Evolutionary conservation across 805 yeast species (phyloP).

Genomic region (Schizosaccharomyces japonicus): DNA sequence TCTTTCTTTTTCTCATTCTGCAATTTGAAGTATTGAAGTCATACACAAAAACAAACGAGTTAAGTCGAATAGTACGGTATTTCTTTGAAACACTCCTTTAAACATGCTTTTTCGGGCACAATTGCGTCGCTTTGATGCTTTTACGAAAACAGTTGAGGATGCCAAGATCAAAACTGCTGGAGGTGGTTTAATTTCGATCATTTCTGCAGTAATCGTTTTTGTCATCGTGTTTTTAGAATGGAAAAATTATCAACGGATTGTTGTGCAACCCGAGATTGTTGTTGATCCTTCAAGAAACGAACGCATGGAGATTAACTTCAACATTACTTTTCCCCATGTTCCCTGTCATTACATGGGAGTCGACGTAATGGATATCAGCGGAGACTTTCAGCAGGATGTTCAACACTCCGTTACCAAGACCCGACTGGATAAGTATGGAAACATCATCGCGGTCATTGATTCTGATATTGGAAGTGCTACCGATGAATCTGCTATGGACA

Average conservation of each 20-base stretch:
- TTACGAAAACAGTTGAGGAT: conserved; percentile 46
- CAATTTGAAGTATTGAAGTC: no score
- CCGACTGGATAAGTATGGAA: conserved; percentile 34
- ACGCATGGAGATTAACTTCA: conserved; percentile 55
- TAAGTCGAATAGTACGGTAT: no score
- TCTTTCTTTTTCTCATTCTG: no score
- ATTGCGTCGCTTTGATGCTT: conserved; percentile 1
- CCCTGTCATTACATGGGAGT: conserved; percentile 68
- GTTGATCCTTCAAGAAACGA: conserved; percentile 48
- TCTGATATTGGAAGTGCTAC: conserved; percentile 13
- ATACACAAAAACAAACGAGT: no score
- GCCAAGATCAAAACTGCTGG: conserved; percentile 67
- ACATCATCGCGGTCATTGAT: conserved; percentile 20
- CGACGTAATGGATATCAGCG: conserved; percentile 74
- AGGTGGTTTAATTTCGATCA: conserved; percentile 71
- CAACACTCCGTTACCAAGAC: conserved; percentile 48
- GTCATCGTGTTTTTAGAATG: conserved; percentile 52
- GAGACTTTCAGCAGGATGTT: conserved; percentile 59
- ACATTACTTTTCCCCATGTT: conserved; percentile 56
- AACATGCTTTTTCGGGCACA: not conserved
- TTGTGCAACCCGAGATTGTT: conserved; percentile 57
- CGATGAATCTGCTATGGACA: conserved; percentile 16
- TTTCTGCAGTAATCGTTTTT: conserved; percentile 37
- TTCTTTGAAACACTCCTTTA: no score
- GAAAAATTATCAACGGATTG: conserved; percentile 41